Evolutionary conservation across 2,329 filamentous ascomycete species (phyloP).

Genomic region (Shiraia sp.): DNA sequence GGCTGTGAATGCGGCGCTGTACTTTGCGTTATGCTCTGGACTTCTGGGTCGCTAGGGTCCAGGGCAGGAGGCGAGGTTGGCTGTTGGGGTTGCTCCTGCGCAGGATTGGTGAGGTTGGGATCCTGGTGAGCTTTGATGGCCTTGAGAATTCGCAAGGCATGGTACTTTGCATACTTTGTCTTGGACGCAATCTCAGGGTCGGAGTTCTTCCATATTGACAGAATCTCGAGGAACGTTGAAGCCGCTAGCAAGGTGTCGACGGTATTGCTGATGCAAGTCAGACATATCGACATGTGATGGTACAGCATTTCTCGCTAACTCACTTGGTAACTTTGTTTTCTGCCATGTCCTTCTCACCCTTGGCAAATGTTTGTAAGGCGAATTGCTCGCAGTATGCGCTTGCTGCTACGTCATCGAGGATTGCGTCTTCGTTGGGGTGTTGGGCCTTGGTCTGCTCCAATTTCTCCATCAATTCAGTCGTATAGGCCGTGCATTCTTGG

Average conservation of each 20-base stretch:
- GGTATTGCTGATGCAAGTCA: slow-evolving; percentile 67
- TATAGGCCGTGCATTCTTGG: slow-evolving; percentile 78
- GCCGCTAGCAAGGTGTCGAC: slow-evolving; percentile 93
- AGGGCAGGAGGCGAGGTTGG: slow-evolving; percentile 49
- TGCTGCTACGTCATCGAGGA: slow-evolving; percentile 81
- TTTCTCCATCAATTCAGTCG: slow-evolving; percentile 84
- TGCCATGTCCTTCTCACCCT: slow-evolving; percentile 79
- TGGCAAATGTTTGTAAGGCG: slow-evolving; percentile 81
- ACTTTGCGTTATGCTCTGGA: slow-evolving; percentile 56
- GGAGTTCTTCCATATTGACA: slow-evolving; percentile 76
- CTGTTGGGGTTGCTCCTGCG: slow-evolving; percentile 54
- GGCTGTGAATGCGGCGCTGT: slow-evolving; percentile 23
- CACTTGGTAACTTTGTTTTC: slow-evolving; percentile 83
- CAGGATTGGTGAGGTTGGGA: slow-evolving; percentile 88
- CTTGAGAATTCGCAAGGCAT: slow-evolving; percentile 86
- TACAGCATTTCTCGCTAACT: slow-evolving; percentile 15
- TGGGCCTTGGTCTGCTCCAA: slow-evolving; percentile 79
- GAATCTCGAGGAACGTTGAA: slow-evolving; percentile 86
- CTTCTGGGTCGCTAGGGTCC: slow-evolving; percentile 68
- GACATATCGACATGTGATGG: not conserved
- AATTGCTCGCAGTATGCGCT: slow-evolving; percentile 96
- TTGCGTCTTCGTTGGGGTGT: slow-evolving; percentile 77
- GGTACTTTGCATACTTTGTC: slow-evolving; percentile 96
- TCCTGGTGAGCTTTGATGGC: slow-evolving; percentile 89
- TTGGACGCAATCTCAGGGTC: slow-evolving; percentile 80